Conservation (phyloP, 106 monocot genomes). For the Narthecium ossifragum region DNA sequence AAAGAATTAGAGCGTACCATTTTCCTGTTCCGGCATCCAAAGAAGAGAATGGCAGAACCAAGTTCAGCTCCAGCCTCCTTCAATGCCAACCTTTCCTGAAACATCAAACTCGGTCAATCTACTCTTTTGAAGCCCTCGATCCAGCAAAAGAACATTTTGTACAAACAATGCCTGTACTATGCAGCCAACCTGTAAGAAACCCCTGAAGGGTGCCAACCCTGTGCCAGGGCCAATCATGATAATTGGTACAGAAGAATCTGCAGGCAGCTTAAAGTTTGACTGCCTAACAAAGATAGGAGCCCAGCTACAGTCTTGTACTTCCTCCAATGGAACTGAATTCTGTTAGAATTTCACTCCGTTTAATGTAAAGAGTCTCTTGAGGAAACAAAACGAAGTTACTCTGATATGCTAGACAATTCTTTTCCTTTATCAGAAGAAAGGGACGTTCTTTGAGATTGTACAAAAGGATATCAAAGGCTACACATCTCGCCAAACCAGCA, state of each 20-base stretch:
- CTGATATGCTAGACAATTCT: too few species aligned
- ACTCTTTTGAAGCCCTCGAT: too few species aligned
- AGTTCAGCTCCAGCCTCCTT: slow-evolving; percentile 27
- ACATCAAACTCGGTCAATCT: too few species aligned
- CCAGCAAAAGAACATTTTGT: too few species aligned
- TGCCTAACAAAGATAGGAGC: slow-evolving; percentile 60
- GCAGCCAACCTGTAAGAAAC: slow-evolving; percentile 50
- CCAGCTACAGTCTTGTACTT: slow-evolving; percentile 45
- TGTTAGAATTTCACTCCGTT: slow-evolving; percentile 18
- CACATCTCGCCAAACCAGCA: too few species aligned
- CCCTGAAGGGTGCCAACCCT: slow-evolving; percentile 68
- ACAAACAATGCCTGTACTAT: too few species aligned
- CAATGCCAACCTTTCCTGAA: slow-evolving; percentile 42
- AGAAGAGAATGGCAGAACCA: slow-evolving; percentile 46
- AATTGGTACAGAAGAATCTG: slow-evolving; percentile 42
- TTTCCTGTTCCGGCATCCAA: slow-evolving; percentile 49
- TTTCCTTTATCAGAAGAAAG: too few species aligned
- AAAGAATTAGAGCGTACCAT: slow-evolving; percentile 13
- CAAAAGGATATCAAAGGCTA: too few species aligned
- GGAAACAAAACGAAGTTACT: too few species aligned
- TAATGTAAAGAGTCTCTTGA: too few species aligned
- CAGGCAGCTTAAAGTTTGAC: slow-evolving; percentile 57
- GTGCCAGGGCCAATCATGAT: slow-evolving; percentile 70
- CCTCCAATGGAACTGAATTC: slow-evolving; percentile 41
- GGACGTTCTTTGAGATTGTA: too few species aligned